These are phyloP conservation scores for Phanerochaete carnosa DNA, from an alignment of 768 basidiomycete genomes.

Conservation along the genomic window DNA sequence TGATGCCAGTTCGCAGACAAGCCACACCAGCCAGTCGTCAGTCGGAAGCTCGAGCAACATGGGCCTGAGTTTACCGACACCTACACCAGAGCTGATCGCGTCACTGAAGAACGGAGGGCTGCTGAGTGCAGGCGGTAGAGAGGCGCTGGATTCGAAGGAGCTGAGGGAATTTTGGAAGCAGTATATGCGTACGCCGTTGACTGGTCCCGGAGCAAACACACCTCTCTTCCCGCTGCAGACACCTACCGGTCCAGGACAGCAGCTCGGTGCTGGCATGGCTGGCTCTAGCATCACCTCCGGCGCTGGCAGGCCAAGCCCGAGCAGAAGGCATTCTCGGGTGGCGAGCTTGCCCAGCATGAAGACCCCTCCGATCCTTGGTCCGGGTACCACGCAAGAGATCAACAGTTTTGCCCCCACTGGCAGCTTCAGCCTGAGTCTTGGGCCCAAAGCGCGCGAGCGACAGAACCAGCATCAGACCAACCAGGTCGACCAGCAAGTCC, in stretches of 20 bases:
- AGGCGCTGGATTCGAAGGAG: constrained; percentile 33
- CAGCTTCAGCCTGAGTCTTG: constrained; percentile 4
- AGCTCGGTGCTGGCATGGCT: constrained; percentile 12
- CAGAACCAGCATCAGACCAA: constrained; percentile 2
- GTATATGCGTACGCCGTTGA: constrained; percentile 67
- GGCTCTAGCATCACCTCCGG: background rate
- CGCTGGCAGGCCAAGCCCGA: constrained; percentile 19
- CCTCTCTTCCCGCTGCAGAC: constrained; percentile 16
- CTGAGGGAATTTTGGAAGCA: constrained; percentile 72
- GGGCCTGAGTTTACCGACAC: constrained; percentile 35
- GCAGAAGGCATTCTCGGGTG: constrained; percentile 49
- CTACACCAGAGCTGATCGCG: constrained; percentile 25
- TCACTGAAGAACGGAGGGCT: constrained; percentile 19
- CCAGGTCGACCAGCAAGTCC: constrained; percentile 9
- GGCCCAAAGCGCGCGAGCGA: background rate
- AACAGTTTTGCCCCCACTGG: constrained; percentile 7
- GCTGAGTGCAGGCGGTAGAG: constrained; percentile 18
- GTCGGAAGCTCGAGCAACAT: constrained; percentile 15
- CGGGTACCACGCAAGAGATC: constrained; percentile 7
- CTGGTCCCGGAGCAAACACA: constrained; percentile 26
- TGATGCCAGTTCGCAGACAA: constrained; percentile 17
- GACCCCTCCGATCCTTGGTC: constrained; percentile 47
- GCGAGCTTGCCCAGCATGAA: constrained; percentile 66
- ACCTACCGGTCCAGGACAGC: constrained; percentile 20
- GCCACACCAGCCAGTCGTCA: constrained; percentile 12